Base-by-base conservation (phyloP, 2,329 filamentous ascomycete genomes). In the Arthrobotrys entomopaga region DNA sequence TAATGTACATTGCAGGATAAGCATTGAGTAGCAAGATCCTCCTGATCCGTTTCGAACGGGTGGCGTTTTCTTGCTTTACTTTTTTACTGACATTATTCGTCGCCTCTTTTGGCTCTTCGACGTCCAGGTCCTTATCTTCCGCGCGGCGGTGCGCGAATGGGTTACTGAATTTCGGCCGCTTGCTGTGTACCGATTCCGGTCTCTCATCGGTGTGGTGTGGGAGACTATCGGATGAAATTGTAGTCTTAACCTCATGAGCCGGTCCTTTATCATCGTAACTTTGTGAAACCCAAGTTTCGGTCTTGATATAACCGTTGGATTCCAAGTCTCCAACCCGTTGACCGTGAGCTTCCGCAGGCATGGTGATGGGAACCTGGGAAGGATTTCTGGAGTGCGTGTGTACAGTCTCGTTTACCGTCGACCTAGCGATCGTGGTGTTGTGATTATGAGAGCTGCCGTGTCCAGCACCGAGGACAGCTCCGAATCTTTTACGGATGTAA, bases 21-120 rank as follows among this genome's bases (percentile, higher is more conserved):
- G 80, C 81, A 61, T 82, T 82, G 57, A 82, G 77, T 6, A 82
- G 75, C 19, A 82, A 78, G 73, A 82, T 80, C 54, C 79, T 79
- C 53, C 78, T 79, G 26, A 75, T 65, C 2, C 70, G 43, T 40
- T 56, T 61, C 26, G 63, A 67, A 10, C 70, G 63, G 11, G 70
- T 60, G 3, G 70, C 63, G 26, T 74, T 74, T 11, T 56, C 56
- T 16, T 74, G 63, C 46, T 61, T 50, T 24, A 63, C 43, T 13
- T 64, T 61, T 7, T 59, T 54, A 11, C 65, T 43, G 16, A 26
- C 63, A 7, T 56, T 60, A 15, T 58, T 8, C 29, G 29, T 5
- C 10, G 29, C 7, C 5, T 34, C 63, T 1, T 40, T 38, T 5
- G 11, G 26, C 11, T 73, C 69, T 8, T 71, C 59, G n/a, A n/a